Conservation (phyloP, 371 early-diverging fungal species). For the Mucor plumbeus region DNA sequence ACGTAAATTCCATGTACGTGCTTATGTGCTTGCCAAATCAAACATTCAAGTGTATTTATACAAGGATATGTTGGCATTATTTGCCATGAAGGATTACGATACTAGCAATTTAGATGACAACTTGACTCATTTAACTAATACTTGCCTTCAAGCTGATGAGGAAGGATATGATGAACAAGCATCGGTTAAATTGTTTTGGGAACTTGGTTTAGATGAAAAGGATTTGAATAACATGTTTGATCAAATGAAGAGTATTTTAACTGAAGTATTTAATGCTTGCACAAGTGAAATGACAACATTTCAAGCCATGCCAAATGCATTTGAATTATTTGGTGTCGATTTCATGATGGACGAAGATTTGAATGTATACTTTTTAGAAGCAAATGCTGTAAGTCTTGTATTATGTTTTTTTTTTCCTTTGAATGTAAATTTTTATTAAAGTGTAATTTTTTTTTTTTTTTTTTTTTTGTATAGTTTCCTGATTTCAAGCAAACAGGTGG, state of each 20-base stretch:
- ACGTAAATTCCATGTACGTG: slow-evolving; percentile 78
- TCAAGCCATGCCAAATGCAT: slow-evolving; percentile 70
- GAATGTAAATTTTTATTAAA: not conserved
- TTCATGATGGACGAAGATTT: slow-evolving; percentile 66
- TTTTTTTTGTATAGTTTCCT: slow-evolving; percentile 51
- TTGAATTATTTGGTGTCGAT: slow-evolving; percentile 77
- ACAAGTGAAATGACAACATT: slow-evolving; percentile 68
- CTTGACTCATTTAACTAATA: slow-evolving; percentile 72
- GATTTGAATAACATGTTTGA: slow-evolving; percentile 50
- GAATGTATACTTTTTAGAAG: slow-evolving; percentile 65
- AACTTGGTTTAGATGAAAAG: slow-evolving; percentile 32
- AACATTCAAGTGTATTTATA: slow-evolving; percentile 68
- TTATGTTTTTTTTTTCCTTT: not conserved
- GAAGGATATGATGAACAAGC: slow-evolving; percentile 59
- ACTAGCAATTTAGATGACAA: slow-evolving; percentile 49
- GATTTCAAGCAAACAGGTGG: slow-evolving; percentile 78
- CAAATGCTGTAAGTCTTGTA: slow-evolving; percentile 60
- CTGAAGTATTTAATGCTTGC: slow-evolving; percentile 67
- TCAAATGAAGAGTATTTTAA: slow-evolving; percentile 62
- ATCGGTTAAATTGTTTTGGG: slow-evolving; percentile 69
- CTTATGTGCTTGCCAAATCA: slow-evolving; percentile 71
- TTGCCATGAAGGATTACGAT: slow-evolving; percentile 64
- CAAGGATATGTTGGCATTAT: slow-evolving; percentile 71
- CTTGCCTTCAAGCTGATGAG: slow-evolving; percentile 68
- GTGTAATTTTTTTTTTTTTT: not conserved